Evolutionary conservation across 441 rosid genomes (phyloP).

Genomic region (Erodium texanum): DNA sequence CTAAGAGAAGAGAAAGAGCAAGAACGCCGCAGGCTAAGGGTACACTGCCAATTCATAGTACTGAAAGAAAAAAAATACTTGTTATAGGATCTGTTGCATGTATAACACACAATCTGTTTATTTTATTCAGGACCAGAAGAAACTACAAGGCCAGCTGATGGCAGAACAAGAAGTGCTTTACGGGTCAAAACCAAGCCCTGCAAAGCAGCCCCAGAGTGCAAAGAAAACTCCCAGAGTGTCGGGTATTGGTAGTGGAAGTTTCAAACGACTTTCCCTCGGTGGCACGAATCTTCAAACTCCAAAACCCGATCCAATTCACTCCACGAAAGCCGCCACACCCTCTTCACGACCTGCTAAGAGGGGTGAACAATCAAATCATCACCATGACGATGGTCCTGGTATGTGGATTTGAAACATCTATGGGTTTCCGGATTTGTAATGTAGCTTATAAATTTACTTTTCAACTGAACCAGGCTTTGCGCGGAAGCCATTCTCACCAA

Average conservation of each 20-base stretch:
- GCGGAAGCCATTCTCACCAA: constrained; percentile 85
- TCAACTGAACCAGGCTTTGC: constrained; percentile 39
- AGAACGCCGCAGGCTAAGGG: constrained; percentile 81
- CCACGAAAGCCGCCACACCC: constrained; percentile 16
- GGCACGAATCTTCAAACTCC: constrained; percentile 48
- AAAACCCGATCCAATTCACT: constrained; percentile 25
- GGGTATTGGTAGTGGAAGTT: constrained; percentile 44
- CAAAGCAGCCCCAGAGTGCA: constrained; percentile 39
- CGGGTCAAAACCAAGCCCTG: constrained; percentile 80
- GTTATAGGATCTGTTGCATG: background rate
- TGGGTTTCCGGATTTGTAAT: background rate
- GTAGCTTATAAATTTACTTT: background rate
- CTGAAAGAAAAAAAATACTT: no score
- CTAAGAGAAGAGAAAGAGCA: constrained; percentile 82
- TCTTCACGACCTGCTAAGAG: constrained; percentile 5
- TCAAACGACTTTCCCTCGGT: constrained; percentile 55
- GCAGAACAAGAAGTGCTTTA: constrained; percentile 83
- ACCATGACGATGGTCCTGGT: constrained; percentile 31
- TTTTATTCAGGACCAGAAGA: constrained; percentile 60
- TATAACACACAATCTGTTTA: background rate
- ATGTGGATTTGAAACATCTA: background rate
- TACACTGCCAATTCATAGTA: constrained; percentile 23
- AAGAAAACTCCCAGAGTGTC: constrained; percentile 61
- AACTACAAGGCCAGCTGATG: constrained; percentile 75
- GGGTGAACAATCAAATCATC: constrained; percentile 14